Base-by-base conservation (phyloP, 1,284 basidiomycete genomes). In the Termitomyces sp. region DNA sequence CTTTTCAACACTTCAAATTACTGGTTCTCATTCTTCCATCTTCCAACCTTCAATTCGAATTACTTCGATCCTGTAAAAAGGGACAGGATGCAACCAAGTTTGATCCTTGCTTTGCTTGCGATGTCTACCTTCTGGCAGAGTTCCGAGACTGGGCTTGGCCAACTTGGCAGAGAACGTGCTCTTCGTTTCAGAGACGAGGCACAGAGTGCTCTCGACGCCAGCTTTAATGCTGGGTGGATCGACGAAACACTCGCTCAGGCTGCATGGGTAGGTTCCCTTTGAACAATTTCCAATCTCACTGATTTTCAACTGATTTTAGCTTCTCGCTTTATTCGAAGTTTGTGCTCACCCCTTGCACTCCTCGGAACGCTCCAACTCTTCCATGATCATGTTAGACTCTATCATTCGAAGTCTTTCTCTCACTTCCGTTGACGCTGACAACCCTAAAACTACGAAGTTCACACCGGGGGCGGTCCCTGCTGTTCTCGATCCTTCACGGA, bases 1-100 rank as follows among this genome's bases (percentile, higher is more conserved):
- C 65, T 86, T 38, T 85, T 88, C 64, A 75, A 74, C 11, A 69
- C 71, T n/a, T 81, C 83, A 35, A 82, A 79, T 56, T 80, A 83
- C 66, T 87, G 83, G 82, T 78, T 88, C 59, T 81, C 81, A 10
- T 88, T 87, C 65, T 75, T 88, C 62, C 82, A 88, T 61, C 69
- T 86, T 26, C 84, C 84, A 35, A 77, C 71, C 18, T 88, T 89
- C 67, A 80, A 85, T 60, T 69, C 68, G 48, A 77, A 74, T 41
- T 80, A 83, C 61, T 77, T 74, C 56, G 75, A 88, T 57, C 72
- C 82, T 19, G 59, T 57, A n/a, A 71, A 70, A 46, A 70, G 86
- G 55, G 72, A 76, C 52, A 64, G 66, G 40, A 78, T 88, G 63
- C 87, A 89, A 61, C 88, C 87, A 4, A 79, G 81, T 56, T 65